phyloP scores from a whole-genome alignment of 2,329 filamentous ascomycete genomes.

The Curvularia eragrostidis region DNA sequence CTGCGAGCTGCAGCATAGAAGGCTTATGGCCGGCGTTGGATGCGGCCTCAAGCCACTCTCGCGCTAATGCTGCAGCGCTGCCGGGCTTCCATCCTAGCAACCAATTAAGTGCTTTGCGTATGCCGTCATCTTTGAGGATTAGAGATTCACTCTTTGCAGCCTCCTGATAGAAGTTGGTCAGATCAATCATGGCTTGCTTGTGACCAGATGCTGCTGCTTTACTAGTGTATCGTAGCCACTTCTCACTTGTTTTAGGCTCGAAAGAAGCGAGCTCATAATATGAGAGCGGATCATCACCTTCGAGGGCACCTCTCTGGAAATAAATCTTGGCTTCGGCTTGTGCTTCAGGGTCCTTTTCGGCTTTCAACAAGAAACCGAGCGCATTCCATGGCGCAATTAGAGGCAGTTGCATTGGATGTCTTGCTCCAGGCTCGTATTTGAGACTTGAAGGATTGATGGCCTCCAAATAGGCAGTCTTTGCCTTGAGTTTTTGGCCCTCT shows the following conservation, averaged over 20 bases:
- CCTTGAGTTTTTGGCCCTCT: slow-evolving; percentile 31
- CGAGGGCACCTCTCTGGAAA: slow-evolving; percentile 46
- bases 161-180: slow-evolving; percentile 52
- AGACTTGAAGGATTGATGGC: slow-evolving; percentile 28
- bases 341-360: slow-evolving; percentile 18
- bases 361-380: slow-evolving; percentile 36
- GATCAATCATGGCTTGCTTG: slow-evolving; percentile 45
- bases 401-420: slow-evolving; percentile 35
- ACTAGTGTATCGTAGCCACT: slow-evolving; percentile 54
- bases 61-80: slow-evolving; percentile 27
- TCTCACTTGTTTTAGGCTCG: slow-evolving; percentile 32
- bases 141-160: slow-evolving; percentile 33
- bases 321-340: slow-evolving; percentile 36
- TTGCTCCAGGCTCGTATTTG: slow-evolving; percentile 20
- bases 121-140: slow-evolving; percentile 14
- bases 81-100: slow-evolving; percentile 27
- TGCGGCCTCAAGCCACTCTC: slow-evolving; percentile 44
- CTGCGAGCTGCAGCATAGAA: slow-evolving; percentile 35
- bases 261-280: slow-evolving; percentile 48
- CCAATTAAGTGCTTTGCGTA: slow-evolving; percentile 35
- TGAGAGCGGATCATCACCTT: slow-evolving; percentile 54
- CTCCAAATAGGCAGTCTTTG: slow-evolving; percentile 31
- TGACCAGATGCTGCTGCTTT: slow-evolving; percentile 55
- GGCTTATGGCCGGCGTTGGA: slow-evolving; percentile 38
- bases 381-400: slow-evolving; percentile 43